Evolutionary conservation across 2,329 filamentous ascomycete species (phyloP), one percentile per base, ranked within the genome.

Genomic region (Fusarium duplospermum): DNA sequence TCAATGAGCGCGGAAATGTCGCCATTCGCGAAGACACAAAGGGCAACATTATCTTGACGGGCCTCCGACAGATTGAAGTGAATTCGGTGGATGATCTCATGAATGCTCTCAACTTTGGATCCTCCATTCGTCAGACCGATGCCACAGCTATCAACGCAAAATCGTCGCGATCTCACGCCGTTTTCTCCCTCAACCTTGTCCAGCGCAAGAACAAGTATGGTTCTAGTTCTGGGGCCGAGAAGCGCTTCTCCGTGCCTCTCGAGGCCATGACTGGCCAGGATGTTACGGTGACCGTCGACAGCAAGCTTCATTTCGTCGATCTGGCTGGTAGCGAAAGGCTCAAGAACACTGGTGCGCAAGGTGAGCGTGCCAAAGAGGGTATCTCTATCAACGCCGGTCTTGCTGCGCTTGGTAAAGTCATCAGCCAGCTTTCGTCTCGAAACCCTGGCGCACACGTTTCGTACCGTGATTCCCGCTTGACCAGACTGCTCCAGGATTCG

Each of bases 241-340:
- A 97, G 84, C 93, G 96, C 70, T 91, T 93, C 76, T 98, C 96
- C 0, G 91, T 97, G 73, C 95, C 96, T 0, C 81, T 96, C 7
- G 96, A 98, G 80, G 90, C 92, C 42, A 90, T 96, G 86, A 90
- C 92, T 3, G 89, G 90, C 27, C 79, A 82, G 35, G 90, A 92
- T 20, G 90, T 92, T 36, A 88, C 88, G 58, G 89, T 98, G 47
- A 98, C 95, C 0, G 93, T 96, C 11, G 96, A 99, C 83, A 99
- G 96, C 90, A 99, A 99, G 84, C 89, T 99, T 60, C 96, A 99
- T 82, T 99, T 99, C 81, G 96, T 99, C 69, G 96, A 99, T 90
- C 86, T 99, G 82, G 96, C 96, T 61, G 96, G 96, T 74, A 98
- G 96, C 81, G 96, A 99, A 85, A 91, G 96, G 77, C 86, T 99